phyloP scores from a whole-genome alignment of 148 eudicot genomes.

The Persicaria maculosa region DNA sequence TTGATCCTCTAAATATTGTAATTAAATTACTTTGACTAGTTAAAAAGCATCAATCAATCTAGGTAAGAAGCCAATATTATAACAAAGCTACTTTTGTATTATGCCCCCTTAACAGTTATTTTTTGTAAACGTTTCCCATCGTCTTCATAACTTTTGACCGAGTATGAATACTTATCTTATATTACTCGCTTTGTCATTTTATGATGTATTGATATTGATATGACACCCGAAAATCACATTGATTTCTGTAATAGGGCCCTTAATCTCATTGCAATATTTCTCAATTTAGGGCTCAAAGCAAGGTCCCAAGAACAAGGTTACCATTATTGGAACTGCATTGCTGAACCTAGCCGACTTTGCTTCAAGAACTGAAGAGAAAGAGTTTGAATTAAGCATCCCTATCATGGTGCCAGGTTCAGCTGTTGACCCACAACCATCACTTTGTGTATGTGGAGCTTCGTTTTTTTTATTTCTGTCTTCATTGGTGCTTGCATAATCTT shows the following conservation, averaged over 20 bases:
- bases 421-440: conserved; percentile 40
- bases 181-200: not conserved
- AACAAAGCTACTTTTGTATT: not conserved
- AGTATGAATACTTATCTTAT: not conserved
- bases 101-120: not conserved
- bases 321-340: conserved; percentile 46
- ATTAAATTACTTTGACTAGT: not conserved
- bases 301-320: conserved; percentile 55
- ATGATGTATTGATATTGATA: not conserved
- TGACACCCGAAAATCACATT: not conserved
- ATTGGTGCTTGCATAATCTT: not conserved
- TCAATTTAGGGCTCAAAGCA: conserved; percentile 45
- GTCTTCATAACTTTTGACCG: not conserved
- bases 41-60: not conserved
- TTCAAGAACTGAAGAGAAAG: conserved; percentile 51
- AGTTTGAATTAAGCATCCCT: conserved; percentile 59
- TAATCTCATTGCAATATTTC: not conserved
- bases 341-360: conserved; percentile 86
- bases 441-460: conserved; percentile 36
- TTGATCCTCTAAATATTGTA: not conserved
- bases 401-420: conserved; percentile 31
- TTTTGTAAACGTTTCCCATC: not conserved
- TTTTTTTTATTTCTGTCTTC: conserved; percentile 1
- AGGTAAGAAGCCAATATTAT: not conserved
- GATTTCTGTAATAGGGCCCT: not conserved